A percentile compares a stretch with the other conserved stretches of the same genome.
phyloP scores from a whole-genome alignment of 2,329 filamentous ascomycete genomes.

The Cordyceps javanica region DNA sequence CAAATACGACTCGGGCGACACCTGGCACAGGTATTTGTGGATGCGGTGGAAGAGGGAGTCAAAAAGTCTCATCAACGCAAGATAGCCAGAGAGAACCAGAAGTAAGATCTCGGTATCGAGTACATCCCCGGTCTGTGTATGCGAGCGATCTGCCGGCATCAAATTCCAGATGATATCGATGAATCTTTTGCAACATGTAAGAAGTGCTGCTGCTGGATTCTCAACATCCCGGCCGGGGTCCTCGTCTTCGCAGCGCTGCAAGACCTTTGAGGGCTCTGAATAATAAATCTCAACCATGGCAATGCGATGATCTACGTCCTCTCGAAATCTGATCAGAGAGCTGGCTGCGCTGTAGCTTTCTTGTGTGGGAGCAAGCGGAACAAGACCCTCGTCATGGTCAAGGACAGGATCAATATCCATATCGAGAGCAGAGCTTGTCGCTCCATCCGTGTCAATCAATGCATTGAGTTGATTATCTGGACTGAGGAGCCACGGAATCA shows the following conservation, averaged over 20 bases:
- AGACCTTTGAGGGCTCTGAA: constrained; percentile 13
- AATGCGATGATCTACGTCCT: constrained; percentile 6
- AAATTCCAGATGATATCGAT: constrained; percentile 8
- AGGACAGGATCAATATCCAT: neutral
- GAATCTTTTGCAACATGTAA: constrained; percentile 15
- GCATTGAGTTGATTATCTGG: neutral
- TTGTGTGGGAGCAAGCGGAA: neutral
- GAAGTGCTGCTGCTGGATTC: constrained; percentile 15
- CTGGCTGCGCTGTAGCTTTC: neutral
- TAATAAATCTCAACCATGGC: constrained; percentile 12
- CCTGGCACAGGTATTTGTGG: constrained; percentile 15
- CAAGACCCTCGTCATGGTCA: neutral
- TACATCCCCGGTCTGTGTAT: neutral
- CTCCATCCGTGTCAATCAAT: neutral
- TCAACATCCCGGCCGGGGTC: constrained; percentile 9
- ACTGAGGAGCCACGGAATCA: constrained; percentile 12
- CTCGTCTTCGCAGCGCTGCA: constrained; percentile 16
- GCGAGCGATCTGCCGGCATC: neutral
- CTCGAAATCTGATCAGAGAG: neutral
- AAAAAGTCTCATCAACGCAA: constrained; percentile 18
- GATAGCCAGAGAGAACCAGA: constrained; percentile 15
- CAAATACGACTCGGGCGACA: constrained; percentile 14
- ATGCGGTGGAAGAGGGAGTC: constrained; percentile 17
- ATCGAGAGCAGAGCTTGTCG: neutral
- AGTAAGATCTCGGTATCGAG: neutral